phyloP scores from a whole-genome alignment of 2,329 filamentous ascomycete genomes.

The Ophiostoma novo-ulmi region DNA sequence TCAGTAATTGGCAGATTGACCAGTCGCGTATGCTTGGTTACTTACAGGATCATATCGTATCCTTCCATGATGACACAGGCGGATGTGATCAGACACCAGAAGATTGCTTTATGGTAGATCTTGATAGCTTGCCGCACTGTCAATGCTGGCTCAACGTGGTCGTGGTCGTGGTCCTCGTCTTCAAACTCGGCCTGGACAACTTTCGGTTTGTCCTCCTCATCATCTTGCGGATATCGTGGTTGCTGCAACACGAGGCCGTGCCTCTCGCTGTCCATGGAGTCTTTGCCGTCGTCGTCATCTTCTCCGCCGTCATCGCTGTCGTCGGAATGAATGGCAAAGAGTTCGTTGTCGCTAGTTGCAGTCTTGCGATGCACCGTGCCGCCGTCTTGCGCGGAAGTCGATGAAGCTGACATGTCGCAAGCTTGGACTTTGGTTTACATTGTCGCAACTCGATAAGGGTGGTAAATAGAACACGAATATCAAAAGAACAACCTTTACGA shows the following conservation, averaged over 20 bases:
- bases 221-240: not conserved
- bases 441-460: not conserved
- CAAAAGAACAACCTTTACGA: not conserved
- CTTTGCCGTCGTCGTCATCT: not conserved
- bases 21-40: not conserved
- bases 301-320: not conserved
- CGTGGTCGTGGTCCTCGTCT: not conserved
- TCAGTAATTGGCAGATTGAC: not conserved
- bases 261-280: not conserved
- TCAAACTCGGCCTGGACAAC: not conserved
- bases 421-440: not conserved
- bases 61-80: constrained; percentile 30
- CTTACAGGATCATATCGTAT: constrained; percentile 29
- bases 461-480: not conserved
- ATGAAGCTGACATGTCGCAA: not conserved
- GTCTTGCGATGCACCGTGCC: not conserved
- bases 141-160: constrained; percentile 12
- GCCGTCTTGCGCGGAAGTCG: not conserved
- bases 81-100: constrained; percentile 26
- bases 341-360: not conserved
- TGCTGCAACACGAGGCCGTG: not conserved
- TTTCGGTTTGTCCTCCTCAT: not conserved
- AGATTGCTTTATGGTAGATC: constrained; percentile 27
- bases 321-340: not conserved
- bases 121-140: constrained; percentile 28